Conservation (phyloP, 805 yeast genomes). For the Candida chilensis region DNA sequence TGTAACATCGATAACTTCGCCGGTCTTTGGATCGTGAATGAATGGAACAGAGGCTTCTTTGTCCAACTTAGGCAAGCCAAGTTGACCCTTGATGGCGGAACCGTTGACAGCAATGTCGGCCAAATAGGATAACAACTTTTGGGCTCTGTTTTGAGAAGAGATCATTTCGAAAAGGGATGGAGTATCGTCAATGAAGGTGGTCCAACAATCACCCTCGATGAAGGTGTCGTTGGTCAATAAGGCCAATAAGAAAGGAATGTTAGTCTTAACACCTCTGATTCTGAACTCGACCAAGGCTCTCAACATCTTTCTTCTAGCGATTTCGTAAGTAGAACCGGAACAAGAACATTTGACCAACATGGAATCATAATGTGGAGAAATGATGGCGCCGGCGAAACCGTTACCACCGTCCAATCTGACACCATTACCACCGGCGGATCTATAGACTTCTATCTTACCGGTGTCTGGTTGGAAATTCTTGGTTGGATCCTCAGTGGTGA, state of each 20-base stretch:
- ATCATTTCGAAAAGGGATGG: slow-evolving; percentile 94
- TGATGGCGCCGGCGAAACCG: slow-evolving; percentile 94
- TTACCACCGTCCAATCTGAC: slow-evolving; percentile 98
- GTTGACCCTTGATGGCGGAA: slow-evolving; percentile 90
- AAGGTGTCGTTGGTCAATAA: slow-evolving; percentile 85
- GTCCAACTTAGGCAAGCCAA: slow-evolving; percentile 78
- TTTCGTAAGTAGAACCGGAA: slow-evolving; percentile 95
- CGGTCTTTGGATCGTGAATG: slow-evolving; percentile 51
- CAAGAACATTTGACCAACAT: slow-evolving; percentile 97
- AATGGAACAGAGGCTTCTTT: slow-evolving; percentile 72
- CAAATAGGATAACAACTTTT: slow-evolving; percentile 80
- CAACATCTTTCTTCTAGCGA: slow-evolving; percentile 95
- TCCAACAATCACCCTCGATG: slow-evolving; percentile 87
- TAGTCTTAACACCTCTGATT: slow-evolving; percentile 98
- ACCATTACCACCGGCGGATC: slow-evolving; percentile 99
- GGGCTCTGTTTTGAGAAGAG: slow-evolving; percentile 93
- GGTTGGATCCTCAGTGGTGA: slow-evolving; percentile 96
- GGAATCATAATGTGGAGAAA: slow-evolving; percentile 95
- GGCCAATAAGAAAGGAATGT: slow-evolving; percentile 92
- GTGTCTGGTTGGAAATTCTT: slow-evolving; percentile 98
- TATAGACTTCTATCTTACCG: slow-evolving; percentile 94
- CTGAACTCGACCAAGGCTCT: slow-evolving; percentile 95
- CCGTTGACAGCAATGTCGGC: slow-evolving; percentile 96
- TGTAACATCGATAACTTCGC: slow-evolving; percentile 51
- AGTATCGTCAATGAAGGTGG: slow-evolving; percentile 96